Base-by-base conservation (phyloP, 805 yeast genomes). In the Candida yuanshanica region DNA sequence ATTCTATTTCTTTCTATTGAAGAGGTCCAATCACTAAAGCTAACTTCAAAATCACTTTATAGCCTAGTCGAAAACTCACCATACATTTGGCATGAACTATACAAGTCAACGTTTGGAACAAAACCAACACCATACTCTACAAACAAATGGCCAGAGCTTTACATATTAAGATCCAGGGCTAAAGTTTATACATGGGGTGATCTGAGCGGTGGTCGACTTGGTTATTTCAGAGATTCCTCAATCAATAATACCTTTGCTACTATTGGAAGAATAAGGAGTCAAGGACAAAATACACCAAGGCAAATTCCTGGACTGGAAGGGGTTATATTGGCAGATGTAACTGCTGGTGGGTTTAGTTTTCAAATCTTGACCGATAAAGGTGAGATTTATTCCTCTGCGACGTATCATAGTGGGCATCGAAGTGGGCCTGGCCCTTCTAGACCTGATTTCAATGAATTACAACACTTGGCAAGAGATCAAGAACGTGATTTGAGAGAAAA, bases 281-380 rank as follows among this genome's bases (percentile, higher is more conserved):
- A 50, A 26, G 62, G 66, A 7, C 65, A 72, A 2, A 58, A 55
- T 36, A 58, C 54, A 8, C 77, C 79, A 2, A 58, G 66, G 1
- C 49, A 55, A 40, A 59, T 74, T 4, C 48, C 59, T 2, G 59
- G 61, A 3, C 60, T 77, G 34, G 58, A 64, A 5, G 53, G 37
- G 2, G 21, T 62, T 4, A 55, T 74, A 2, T 53, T 57, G n/a
- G 47, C 69, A 1, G 81, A 76, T 48, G 63, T 82, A 1, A 65
- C 74, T 20, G 78, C 80, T 8, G 83, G 83, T 23, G 91, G 91
- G 2, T 82, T 70, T 52, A 72, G 80, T 4, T 77, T 80, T 45
- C 77, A 78, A 38, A 62, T 83, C 3, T 60, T 83, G 26, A 72
- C 83, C 0, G 66, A 68, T 22, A 58, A 68, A 1, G 89, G 90